Conservation (phyloP, 495 filamentous ascomycete species). For the Thermothielavioides terrestris region DNA sequence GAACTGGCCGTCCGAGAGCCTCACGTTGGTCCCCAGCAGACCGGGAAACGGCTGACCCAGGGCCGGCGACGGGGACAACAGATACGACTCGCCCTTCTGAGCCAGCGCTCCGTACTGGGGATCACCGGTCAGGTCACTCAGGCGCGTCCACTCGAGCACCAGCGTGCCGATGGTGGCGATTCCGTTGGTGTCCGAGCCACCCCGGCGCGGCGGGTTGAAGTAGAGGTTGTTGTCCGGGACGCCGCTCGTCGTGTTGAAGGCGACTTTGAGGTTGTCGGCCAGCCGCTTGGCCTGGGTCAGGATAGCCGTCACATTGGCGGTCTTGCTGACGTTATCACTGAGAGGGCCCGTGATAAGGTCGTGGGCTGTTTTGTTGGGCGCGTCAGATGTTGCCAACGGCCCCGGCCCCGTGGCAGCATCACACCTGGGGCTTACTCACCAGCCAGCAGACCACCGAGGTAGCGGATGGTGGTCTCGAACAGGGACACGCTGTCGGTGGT, state of each 20-base stretch:
- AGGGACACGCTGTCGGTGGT: conserved; percentile 56
- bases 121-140: conserved; percentile 69
- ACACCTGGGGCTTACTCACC: no score
- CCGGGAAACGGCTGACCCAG: conserved; percentile 67
- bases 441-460: conserved; percentile 70
- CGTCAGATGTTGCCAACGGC: not conserved
- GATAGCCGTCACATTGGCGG: conserved; percentile 44
- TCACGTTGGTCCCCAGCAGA: conserved; percentile 60
- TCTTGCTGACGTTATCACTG: conserved; percentile 39
- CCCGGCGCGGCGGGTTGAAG: conserved; percentile 45
- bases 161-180: conserved; percentile 65
- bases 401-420: no score
- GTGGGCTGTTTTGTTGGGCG: conserved; percentile 44
- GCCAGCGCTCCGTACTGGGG: conserved; percentile 54
- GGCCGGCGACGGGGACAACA: conserved; percentile 56
- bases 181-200: conserved; percentile 49
- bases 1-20: conserved; percentile 58
- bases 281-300: conserved; percentile 60
- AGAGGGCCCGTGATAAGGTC: conserved; percentile 70
- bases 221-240: conserved; percentile 67
- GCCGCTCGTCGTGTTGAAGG: conserved; percentile 68
- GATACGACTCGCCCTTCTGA: conserved; percentile 62
- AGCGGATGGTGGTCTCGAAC: conserved; percentile 89
- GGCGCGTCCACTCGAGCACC: conserved; percentile 76
- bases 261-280: conserved; percentile 64